Percentiles rank a stretch among this genome's conserved stretches.
phyloP scores from a whole-genome alignment of 2,329 filamentous ascomycete genomes.

The Sclerotiophoma versabilis region DNA sequence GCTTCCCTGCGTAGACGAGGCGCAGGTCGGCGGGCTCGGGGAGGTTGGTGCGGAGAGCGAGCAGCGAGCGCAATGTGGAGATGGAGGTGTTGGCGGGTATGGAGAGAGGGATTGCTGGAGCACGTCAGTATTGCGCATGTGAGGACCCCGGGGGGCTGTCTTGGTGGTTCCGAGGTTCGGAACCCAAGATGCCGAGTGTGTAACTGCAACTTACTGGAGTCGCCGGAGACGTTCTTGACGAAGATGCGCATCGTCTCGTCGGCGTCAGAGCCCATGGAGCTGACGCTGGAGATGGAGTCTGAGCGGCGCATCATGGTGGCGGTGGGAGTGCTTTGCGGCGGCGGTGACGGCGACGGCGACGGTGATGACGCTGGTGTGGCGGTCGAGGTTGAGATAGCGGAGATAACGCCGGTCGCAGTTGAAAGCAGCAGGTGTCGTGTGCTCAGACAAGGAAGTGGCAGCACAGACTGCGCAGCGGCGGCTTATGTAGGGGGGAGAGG shows the following conservation, averaged over 20 bases:
- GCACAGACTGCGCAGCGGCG: neutral
- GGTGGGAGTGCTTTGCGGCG: constrained; percentile 14
- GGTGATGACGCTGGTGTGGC: constrained; percentile 12
- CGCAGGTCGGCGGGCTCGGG: constrained; percentile 58
- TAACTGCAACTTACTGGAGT: constrained; percentile 59
- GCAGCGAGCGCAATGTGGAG: constrained; percentile 62
- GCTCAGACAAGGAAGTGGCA: constrained; percentile 1
- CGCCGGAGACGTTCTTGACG: constrained; percentile 65
- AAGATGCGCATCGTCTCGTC: constrained; percentile 67
- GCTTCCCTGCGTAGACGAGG: constrained; percentile 65
- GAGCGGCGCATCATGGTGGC: constrained; percentile 48
- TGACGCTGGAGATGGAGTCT: constrained; percentile 52
- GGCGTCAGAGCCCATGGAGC: constrained; percentile 52
- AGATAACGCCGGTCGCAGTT: constrained; percentile 20
- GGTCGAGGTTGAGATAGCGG: constrained; percentile 20
- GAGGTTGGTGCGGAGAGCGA: constrained; percentile 64
- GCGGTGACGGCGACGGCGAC: neutral
- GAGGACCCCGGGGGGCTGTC: constrained; percentile 9
- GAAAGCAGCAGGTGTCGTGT: constrained; percentile 18
- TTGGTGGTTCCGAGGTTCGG: constrained; percentile 21
- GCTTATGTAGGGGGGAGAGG: constrained; percentile 2
- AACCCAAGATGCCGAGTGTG: constrained; percentile 17
- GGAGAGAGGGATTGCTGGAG: constrained; percentile 63
- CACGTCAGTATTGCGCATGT: constrained; percentile 24
- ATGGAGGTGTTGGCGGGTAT: constrained; percentile 63